A percentile compares a stretch with the other conserved stretches of the same genome.
These are phyloP conservation scores for Hypomyces rosellus DNA, from an alignment of 2,329 filamentous ascomycete genomes.

Conservation along the genomic window DNA sequence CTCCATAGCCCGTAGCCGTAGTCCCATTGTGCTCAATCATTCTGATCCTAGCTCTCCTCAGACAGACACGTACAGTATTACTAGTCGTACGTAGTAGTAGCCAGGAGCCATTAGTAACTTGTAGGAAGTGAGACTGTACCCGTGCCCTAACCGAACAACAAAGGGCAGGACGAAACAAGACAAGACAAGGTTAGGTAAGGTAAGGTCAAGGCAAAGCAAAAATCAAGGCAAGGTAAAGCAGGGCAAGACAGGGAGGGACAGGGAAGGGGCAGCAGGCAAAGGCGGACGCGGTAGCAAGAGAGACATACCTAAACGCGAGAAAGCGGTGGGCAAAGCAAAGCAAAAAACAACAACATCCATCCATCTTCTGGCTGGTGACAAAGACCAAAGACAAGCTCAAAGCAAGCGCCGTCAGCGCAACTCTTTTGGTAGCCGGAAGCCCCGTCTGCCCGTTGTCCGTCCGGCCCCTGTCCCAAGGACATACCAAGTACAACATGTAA, in stretches of 20 bases:
- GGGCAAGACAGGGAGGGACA: background rate
- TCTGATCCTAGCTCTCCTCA: too few relatives aligned
- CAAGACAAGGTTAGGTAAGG: too few relatives aligned
- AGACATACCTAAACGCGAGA: constrained; percentile 5
- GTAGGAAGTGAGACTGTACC: too few relatives aligned
- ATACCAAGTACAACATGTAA: background rate
- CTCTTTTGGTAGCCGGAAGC: constrained; percentile 11
- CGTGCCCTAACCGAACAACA: too few relatives aligned
- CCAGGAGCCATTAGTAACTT: too few relatives aligned
- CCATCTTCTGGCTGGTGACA: too few relatives aligned
- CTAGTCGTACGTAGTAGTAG: too few relatives aligned
- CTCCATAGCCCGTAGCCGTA: too few relatives aligned
- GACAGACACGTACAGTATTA: too few relatives aligned
- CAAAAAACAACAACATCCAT: constrained; percentile 6
- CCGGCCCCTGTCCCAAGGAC: constrained; percentile 8
- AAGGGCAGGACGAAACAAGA: too few relatives aligned
- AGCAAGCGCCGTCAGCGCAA: constrained; percentile 13
- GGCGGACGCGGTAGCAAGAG: background rate
- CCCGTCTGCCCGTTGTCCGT: constrained; percentile 13
- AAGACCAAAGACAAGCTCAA: background rate
- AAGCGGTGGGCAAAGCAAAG: constrained; percentile 10
- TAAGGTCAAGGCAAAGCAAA: too few relatives aligned
- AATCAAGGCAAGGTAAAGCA: background rate
- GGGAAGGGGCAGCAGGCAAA: background rate
- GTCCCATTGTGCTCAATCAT: too few relatives aligned